These are phyloP conservation scores for Fusarium sp. DNA, from an alignment of 2,329 filamentous ascomycete species.

Conservation along the genomic window DNA sequence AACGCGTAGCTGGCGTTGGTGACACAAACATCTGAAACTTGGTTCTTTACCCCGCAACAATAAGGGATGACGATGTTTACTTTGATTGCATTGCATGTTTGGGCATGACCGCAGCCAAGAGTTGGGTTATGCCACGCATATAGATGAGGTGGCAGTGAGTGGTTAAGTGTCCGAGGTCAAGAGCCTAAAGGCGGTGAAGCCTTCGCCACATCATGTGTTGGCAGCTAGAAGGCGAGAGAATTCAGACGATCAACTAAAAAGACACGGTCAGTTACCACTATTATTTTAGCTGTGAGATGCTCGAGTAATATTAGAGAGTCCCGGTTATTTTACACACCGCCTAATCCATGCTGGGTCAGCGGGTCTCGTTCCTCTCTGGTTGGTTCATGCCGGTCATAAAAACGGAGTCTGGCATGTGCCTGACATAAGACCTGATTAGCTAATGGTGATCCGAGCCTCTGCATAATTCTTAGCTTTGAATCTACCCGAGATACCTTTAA, in stretches of 20 bases:
- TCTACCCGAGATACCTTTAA: constrained; percentile 36
- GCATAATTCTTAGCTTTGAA: constrained; percentile 30
- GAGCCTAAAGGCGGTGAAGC: constrained; percentile 29
- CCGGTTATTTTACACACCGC: constrained; percentile 33
- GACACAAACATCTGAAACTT: neutral
- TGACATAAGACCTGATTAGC: constrained; percentile 20
- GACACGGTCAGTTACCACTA: accelerated
- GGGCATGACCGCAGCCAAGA: neutral
- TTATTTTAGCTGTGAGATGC: accelerated
- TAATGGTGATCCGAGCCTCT: constrained; percentile 23
- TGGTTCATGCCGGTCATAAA: neutral
- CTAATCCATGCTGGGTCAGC: constrained; percentile 11
- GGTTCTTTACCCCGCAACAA: neutral
- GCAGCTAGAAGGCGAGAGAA: constrained; percentile 25
- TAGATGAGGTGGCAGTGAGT: constrained; percentile 22
- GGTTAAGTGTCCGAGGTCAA: neutral
- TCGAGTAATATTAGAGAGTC: neutral
- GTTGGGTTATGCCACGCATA: constrained; percentile 4
- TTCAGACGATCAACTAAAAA: neutral
- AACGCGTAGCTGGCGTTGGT: neutral
- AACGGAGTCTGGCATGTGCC: neutral
- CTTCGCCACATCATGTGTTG: constrained; percentile 27
- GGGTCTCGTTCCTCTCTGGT: neutral
- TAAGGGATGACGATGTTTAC: neutral
- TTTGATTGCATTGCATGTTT: neutral